Conservation (phyloP, 208 protist genomes). For the Angomonas ambiguus region DNA sequence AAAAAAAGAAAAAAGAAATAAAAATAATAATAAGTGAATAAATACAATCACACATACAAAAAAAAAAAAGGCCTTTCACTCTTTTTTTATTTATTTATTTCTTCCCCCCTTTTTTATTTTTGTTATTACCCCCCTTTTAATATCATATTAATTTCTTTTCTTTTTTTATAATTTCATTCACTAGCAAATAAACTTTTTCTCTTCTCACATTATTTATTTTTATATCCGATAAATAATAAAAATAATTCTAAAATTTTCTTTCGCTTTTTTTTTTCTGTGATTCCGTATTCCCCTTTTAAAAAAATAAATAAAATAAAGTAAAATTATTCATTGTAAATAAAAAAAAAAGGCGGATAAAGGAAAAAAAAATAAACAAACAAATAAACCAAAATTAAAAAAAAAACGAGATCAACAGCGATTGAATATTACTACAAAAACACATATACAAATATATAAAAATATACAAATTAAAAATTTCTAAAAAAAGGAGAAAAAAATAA, state of each 20-base stretch:
- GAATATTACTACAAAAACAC: not conserved
- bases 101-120: not conserved
- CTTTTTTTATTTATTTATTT: not conserved
- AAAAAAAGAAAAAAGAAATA: not conserved
- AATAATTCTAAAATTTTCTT: too few species aligned
- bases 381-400: not conserved
- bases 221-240: too few species aligned
- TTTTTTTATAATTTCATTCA: slow-evolving; percentile 7
- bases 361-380: not conserved
- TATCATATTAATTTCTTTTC: not conserved
- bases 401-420: not conserved
- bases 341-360: not conserved
- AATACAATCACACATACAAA: not conserved
- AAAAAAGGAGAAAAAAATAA: slow-evolving; percentile 1
- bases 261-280: slow-evolving; percentile 3
- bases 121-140: not conserved
- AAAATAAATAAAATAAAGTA: not conserved
- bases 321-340: not conserved
- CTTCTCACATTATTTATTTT: too few species aligned
- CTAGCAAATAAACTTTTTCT: too few species aligned
- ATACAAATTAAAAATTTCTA: too few species aligned
- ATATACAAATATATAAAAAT: too few species aligned
- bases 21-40: not conserved
- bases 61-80: not conserved
- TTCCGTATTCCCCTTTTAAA: not conserved